phyloP scores from a whole-genome alignment of 2,329 filamentous ascomycete species.

The Talaromyces sp. region DNA sequence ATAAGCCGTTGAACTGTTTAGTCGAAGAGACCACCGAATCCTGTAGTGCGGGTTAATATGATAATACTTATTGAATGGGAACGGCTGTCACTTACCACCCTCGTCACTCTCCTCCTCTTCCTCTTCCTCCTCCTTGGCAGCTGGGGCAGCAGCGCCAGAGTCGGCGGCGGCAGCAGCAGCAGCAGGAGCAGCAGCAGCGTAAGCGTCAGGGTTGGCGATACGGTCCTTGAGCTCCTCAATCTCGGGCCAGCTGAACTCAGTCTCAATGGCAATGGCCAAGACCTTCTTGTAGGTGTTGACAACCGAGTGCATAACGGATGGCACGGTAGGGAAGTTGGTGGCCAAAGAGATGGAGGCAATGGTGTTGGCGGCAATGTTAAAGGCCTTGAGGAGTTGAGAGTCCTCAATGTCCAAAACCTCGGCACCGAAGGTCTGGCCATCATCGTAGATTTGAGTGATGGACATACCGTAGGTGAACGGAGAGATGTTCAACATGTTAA shows the following conservation, averaged over 20 bases:
- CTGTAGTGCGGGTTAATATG: constrained; percentile 38
- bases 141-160: constrained; percentile 47
- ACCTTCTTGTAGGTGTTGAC: constrained; percentile 99
- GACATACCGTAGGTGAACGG: constrained; percentile 99
- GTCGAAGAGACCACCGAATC: constrained; percentile 78
- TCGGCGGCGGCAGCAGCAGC: constrained; percentile 53
- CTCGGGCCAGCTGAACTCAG: constrained; percentile 88
- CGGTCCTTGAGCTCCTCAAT: constrained; percentile 99
- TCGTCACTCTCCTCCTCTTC: constrained; percentile 63
- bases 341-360: constrained; percentile 90
- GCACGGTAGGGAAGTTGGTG: constrained; percentile 89
- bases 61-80: constrained; percentile 15
- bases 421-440: constrained; percentile 86
- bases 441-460: constrained; percentile 93
- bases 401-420: constrained; percentile 89
- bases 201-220: constrained; percentile 97
- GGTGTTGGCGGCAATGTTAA: constrained; percentile 75
- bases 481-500: constrained; percentile 99
- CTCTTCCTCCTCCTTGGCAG: constrained; percentile 53
- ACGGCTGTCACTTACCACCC: constrained; percentile 37
- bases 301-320: constrained; percentile 92
- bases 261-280: constrained; percentile 75
- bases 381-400: constrained; percentile 81
- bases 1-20: constrained; percentile 35
- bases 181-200: constrained; percentile 74